These are phyloP conservation scores for Paraphaeosphaeria sporulosa DNA, from an alignment of 2,329 filamentous ascomycete species.

Conservation along the genomic window DNA sequence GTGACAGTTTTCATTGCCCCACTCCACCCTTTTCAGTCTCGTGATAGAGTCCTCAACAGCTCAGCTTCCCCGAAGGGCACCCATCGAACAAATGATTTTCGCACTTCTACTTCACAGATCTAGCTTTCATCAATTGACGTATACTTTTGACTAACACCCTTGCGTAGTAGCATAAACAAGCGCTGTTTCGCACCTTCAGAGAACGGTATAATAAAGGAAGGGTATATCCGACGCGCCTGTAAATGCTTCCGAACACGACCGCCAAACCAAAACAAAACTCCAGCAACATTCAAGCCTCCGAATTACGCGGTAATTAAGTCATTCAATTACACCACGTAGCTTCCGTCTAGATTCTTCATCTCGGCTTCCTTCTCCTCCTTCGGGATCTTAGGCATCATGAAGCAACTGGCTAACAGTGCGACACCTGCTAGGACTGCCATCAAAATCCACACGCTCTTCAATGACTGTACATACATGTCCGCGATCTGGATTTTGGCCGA, in stretches of 20 bases:
- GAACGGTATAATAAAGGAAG: constrained; percentile 1
- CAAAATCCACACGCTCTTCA: constrained; percentile 40
- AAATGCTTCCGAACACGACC: constrained; percentile 5
- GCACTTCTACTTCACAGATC: no score
- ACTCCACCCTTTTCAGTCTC: neutral
- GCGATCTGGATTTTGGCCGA: constrained; percentile 24
- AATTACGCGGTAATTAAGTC: no score
- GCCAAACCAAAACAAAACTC: neutral
- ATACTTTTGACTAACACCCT: neutral
- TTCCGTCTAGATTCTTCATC: constrained; percentile 11
- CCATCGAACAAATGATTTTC: neutral
- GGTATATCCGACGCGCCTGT: constrained; percentile 12
- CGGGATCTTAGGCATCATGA: constrained; percentile 18
- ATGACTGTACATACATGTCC: constrained; percentile 33
- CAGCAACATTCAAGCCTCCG: neutral
- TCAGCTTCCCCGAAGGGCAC: neutral
- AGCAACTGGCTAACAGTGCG: constrained; percentile 31
- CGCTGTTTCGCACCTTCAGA: neutral
- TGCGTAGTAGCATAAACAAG: neutral
- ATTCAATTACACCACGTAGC: constrained; percentile 13
- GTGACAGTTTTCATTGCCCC: neutral
- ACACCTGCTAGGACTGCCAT: constrained; percentile 36
- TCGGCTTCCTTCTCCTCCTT: constrained; percentile 11
- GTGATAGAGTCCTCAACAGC: neutral
- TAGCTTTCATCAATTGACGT: no score